Evolutionary conservation across 495 filamentous ascomycete species (phyloP), one percentile per base, ranked within the genome.

Genomic region (Thozetella sp.): DNA sequence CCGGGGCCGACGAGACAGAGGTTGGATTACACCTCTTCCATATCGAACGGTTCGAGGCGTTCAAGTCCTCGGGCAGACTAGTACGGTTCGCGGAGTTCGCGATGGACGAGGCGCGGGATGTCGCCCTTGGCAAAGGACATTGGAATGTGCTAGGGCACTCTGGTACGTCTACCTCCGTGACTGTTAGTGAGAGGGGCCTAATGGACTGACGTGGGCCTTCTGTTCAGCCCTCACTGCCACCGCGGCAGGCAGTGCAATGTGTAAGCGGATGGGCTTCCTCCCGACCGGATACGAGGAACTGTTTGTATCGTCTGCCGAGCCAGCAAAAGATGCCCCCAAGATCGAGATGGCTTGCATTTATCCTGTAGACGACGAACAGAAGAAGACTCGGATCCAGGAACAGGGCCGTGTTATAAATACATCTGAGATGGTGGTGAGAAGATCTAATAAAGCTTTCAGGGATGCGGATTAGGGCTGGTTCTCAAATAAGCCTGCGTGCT

Each of bases 11-110:
- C n/a, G 37, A 6, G 43, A 60, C 50, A 22, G 63, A 66, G 54
- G 66, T 74, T 11, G 71, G 71, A 11, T 27, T 74, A 62, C 71
- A 74, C 56, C 62, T 74, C 20, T 74, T 71, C 56, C 71, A 74
- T 27, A 60, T 74, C 52, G 71, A 74, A 60, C 57, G 66, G n/a
- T 67, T 71, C 34, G 48, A 22, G 3, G 57, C 13, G 25, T 34
- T 17, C 11, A 45, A 20, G n/a, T 25, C 48, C 27, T 19, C 22
- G 15, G 26, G 23, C 58, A 30, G 43, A 43, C 22, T 50, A 22
- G 22, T 2, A 13, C 13, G 62, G 19, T 74, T 71, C 59, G 56
- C 66, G 0, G 64, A 67, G 51, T 30, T 64, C 37, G 69, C 64
- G 0, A 22, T 74, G 22, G 58, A 60, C 2, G 64, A 69, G 46